Evolutionary conservation across 169 alveolate genomes (phyloP).

Genomic region (Plasmodium cynomolgi): DNA sequence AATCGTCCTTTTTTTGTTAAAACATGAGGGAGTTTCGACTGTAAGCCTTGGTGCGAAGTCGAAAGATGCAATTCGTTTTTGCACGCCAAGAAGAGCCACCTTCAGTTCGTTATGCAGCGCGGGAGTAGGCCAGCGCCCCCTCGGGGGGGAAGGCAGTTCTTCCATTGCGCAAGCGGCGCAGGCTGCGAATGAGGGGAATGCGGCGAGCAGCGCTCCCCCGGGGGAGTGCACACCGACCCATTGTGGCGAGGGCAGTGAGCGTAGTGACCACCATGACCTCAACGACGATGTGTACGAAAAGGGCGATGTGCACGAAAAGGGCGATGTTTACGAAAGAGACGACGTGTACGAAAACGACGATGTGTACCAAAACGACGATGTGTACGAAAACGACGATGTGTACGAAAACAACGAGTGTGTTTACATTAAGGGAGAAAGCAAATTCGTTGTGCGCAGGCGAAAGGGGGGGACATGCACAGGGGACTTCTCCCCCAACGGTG

Average conservation of each 20-base stretch:
- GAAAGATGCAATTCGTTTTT: neutral
- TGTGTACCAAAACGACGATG: neutral
- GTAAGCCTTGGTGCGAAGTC: neutral
- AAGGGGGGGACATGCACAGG: neutral
- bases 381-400: conserved; percentile 30
- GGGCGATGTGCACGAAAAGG: too few species aligned
- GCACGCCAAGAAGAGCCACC: neutral
- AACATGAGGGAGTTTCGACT: conserved; percentile 5
- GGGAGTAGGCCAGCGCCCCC: neutral
- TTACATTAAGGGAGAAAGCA: conserved; percentile 16
- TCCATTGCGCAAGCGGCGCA: neutral
- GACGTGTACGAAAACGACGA: neutral
- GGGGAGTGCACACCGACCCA: neutral
- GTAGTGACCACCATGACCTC: neutral
- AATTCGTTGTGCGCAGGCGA: conserved; percentile 11
- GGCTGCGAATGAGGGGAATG: neutral
- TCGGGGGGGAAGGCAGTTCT: neutral
- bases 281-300: neutral
- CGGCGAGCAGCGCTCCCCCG: neutral
- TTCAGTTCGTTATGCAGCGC: neutral
- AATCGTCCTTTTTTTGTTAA: conserved; percentile 11
- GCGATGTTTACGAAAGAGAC: too few species aligned
- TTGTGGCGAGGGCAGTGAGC: neutral
- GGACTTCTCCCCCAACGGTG: neutral
- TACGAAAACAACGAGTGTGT: conserved; percentile 63